These are phyloP conservation scores for Osmozyma mogii DNA, from an alignment of 805 yeast species.

Conservation along the genomic window DNA sequence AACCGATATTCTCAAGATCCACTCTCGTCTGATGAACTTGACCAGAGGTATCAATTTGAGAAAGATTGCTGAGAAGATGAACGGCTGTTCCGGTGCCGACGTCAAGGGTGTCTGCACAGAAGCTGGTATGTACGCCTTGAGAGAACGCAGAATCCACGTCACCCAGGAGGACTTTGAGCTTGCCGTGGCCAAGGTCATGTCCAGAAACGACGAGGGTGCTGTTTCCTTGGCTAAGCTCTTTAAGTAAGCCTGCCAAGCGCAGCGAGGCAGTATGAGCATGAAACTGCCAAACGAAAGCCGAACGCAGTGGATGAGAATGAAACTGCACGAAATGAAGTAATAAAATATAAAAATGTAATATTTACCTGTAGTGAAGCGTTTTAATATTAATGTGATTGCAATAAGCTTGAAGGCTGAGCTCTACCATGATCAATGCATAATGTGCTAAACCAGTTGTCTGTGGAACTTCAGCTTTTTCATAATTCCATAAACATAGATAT, in stretches of 20 bases:
- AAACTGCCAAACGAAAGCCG: too few species aligned
- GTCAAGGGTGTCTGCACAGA: constrained; percentile 97
- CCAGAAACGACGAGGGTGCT: constrained; percentile 82
- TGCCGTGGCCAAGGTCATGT: constrained; percentile 82
- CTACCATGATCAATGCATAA: too few species aligned
- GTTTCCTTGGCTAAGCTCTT: constrained; percentile 16
- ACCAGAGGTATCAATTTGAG: constrained; percentile 84
- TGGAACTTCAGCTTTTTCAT: too few species aligned
- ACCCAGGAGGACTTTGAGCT: constrained; percentile 87
- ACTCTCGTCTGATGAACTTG: constrained; percentile 87
- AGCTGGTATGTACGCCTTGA: constrained; percentile 89
- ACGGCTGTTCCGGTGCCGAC: constrained; percentile 95
- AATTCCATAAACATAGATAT: too few species aligned
- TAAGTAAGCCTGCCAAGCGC: constrained; percentile 10
- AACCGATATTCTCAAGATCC: constrained; percentile 86
- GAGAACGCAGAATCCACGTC: constrained; percentile 97
- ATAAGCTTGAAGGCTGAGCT: too few species aligned
- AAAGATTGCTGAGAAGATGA: constrained; percentile 82
- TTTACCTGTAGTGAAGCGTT: too few species aligned
- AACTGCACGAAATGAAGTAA: too few species aligned
- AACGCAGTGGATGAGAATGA: too few species aligned
- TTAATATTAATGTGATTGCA: too few species aligned
- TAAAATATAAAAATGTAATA: too few species aligned
- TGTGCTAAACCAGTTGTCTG: too few species aligned
- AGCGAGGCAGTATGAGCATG: too few species aligned